phyloP scores from a whole-genome alignment of 768 basidiomycete species.

The Agaricus subrufescens region DNA sequence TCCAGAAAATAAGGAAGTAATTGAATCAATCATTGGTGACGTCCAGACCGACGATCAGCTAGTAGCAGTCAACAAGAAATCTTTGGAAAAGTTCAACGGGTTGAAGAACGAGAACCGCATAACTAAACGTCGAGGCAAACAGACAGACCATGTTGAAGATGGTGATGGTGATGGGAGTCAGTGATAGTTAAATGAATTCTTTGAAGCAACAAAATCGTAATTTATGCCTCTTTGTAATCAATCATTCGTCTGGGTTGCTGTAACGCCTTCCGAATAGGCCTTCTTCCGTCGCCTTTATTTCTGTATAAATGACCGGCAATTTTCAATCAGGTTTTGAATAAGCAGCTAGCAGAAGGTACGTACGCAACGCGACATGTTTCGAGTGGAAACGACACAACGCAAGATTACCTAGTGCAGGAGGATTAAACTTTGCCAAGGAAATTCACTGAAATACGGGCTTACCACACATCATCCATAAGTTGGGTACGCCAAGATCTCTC shows the following conservation, averaged over 20 bases:
- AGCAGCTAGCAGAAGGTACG: constrained; percentile 22
- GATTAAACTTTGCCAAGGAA: not conserved
- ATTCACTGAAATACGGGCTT: constrained; percentile 1
- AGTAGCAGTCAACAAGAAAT: constrained; percentile 13
- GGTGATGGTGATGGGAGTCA: constrained; percentile 17
- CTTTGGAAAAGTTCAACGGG: constrained; percentile 14
- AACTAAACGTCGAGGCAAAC: constrained; percentile 4
- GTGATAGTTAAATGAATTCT: not conserved
- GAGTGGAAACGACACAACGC: constrained; percentile 64
- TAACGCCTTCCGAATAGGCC: constrained; percentile 5
- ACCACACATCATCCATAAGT: constrained; percentile 58
- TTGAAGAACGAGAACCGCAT: constrained; percentile 1
- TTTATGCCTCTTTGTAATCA: not conserved
- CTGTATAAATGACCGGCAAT: constrained; percentile 24
- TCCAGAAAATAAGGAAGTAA: not conserved
- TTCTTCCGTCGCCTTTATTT: constrained; percentile 67
- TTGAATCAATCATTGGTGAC: not conserved
- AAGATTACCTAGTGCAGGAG: constrained; percentile 41
- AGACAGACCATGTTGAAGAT: constrained; percentile 16
- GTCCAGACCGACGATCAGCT: constrained; percentile 3
- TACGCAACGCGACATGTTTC: constrained; percentile 63
- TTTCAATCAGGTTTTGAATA: no score
- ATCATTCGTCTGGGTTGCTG: not conserved
- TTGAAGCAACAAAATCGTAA: not conserved
- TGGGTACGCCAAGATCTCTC: constrained; percentile 46